Percentiles rank a stretch among this genome's conserved stretches.
Evolutionary conservation across 768 basidiomycete genomes (phyloP).

Genomic region (Psilocybe azurescens): DNA sequence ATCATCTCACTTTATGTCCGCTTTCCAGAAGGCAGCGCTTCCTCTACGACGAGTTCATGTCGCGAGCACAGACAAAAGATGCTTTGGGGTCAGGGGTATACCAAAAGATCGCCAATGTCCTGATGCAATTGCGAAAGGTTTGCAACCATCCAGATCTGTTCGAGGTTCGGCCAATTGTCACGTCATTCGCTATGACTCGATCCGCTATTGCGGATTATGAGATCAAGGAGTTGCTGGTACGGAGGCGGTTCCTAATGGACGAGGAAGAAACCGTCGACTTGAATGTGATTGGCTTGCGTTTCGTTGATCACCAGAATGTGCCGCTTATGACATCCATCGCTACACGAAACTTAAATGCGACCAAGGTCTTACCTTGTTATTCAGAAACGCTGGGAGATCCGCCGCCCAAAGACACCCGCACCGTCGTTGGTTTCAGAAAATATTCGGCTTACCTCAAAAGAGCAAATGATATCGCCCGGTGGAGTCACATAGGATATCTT

Average conservation of each 20-base stretch:
- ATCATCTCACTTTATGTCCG: constrained; percentile 87
- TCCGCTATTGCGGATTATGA: constrained; percentile 81
- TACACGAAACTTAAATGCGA: constrained; percentile 63
- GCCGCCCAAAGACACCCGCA: constrained; percentile 77
- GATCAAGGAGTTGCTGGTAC: constrained; percentile 87
- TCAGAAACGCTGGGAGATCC: constrained; percentile 62
- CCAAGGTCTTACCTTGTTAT: constrained; percentile 55
- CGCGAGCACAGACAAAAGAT: constrained; percentile 80
- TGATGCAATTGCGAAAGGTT: constrained; percentile 98
- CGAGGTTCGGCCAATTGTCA: constrained; percentile 85
- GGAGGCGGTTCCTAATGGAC: constrained; percentile 70
- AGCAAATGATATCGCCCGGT: constrained; percentile 57
- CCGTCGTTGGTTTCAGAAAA: constrained; percentile 70
- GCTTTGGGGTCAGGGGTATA: constrained; percentile 87
- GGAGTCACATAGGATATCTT: constrained; percentile 74
- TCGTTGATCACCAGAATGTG: constrained; percentile 59
- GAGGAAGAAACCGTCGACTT: constrained; percentile 60
- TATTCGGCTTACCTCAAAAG: constrained; percentile 57
- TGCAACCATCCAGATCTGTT: constrained; percentile 95
- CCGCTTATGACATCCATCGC: constrained; percentile 59
- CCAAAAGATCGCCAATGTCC: constrained; percentile 89
- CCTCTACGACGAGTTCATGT: constrained; percentile 96
- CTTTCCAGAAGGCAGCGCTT: constrained; percentile 94
- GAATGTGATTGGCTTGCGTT: constrained; percentile 67
- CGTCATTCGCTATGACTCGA: constrained; percentile 74